Evolutionary conservation across 2,329 filamentous ascomycete genomes (phyloP).

Genomic region (Knoxdaviesia proteae): DNA sequence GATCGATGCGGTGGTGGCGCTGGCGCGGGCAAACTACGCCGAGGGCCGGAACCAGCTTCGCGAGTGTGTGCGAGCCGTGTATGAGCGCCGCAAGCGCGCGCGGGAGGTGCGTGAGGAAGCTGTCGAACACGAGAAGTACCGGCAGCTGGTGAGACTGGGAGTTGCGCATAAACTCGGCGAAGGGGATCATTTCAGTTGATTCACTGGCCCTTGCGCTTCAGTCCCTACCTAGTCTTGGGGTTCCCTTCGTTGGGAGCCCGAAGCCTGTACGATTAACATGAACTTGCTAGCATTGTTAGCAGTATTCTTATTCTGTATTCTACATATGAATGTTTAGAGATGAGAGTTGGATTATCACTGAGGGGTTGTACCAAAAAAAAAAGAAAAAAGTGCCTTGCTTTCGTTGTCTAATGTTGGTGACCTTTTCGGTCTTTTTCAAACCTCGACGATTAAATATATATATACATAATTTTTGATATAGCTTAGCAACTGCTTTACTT

Average conservation of each 20-base stretch:
- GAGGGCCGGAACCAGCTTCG: slow-evolving; percentile 64
- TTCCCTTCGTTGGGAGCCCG: too few relatives aligned
- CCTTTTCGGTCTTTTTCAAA: not conserved
- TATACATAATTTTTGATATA: slow-evolving; percentile 1
- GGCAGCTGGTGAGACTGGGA: slow-evolving; percentile 26
- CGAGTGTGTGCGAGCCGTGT: slow-evolving; percentile 66
- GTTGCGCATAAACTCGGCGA: slow-evolving; percentile 33
- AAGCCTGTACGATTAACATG: too few relatives aligned
- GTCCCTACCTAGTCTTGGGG: not conserved
- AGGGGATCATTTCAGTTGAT: slow-evolving; percentile 41
- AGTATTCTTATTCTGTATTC: too few relatives aligned
- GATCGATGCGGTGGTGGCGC: slow-evolving; percentile 61
- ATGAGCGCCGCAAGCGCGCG: slow-evolving; percentile 66
- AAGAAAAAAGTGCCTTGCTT: too few relatives aligned
- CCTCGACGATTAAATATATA: not conserved
- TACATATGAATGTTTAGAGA: too few relatives aligned
- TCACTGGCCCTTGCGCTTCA: not conserved
- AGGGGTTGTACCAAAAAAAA: too few relatives aligned
- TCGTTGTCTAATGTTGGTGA: too few relatives aligned
- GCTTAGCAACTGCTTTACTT: slow-evolving; percentile 1
- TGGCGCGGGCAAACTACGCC: slow-evolving; percentile 71
- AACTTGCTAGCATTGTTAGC: too few relatives aligned
- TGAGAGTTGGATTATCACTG: too few relatives aligned
- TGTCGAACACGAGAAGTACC: slow-evolving; percentile 18
- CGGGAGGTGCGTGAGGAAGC: slow-evolving; percentile 32